Conservation (phyloP, 2,329 filamentous ascomycete genomes). For the Orbilia oligospora region DNA sequence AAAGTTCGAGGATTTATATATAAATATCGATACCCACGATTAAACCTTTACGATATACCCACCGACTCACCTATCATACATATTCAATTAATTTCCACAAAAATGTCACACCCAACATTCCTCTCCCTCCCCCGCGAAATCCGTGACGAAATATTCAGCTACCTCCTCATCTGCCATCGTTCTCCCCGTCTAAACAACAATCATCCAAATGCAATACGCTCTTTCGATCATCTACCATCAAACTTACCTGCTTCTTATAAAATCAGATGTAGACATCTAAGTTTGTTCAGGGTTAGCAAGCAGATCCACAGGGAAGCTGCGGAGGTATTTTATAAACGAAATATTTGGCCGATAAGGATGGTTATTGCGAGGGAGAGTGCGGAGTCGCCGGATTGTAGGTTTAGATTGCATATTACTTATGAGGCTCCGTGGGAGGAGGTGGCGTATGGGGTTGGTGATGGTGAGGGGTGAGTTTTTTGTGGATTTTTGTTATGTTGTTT, state of each 20-base stretch:
- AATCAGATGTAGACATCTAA: neutral
- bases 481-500: neutral
- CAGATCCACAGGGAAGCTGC: conserved; percentile 37
- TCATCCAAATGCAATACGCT: no score
- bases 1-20: no score
- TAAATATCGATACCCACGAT: no score
- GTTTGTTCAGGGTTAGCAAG: conserved; percentile 7
- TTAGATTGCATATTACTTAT: neutral
- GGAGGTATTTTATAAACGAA: conserved; percentile 18
- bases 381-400: conserved; percentile 5
- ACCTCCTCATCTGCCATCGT: conserved; percentile 2
- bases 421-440: conserved; percentile 27
- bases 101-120: neutral
- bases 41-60: no score
- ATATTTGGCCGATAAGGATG: conserved; percentile 13
- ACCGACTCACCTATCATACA: no score
- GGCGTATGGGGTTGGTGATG: conserved; percentile 8
- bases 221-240: neutral
- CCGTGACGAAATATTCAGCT: conserved; percentile 44
- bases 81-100: no score
- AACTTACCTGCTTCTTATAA: neutral
- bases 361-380: neutral
- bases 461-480: neutral
- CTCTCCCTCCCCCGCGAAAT: conserved; percentile 45
- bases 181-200: no score